Evolutionary conservation across 495 filamentous ascomycete species (phyloP).

Genomic region (Annulohypoxylon nitens): DNA sequence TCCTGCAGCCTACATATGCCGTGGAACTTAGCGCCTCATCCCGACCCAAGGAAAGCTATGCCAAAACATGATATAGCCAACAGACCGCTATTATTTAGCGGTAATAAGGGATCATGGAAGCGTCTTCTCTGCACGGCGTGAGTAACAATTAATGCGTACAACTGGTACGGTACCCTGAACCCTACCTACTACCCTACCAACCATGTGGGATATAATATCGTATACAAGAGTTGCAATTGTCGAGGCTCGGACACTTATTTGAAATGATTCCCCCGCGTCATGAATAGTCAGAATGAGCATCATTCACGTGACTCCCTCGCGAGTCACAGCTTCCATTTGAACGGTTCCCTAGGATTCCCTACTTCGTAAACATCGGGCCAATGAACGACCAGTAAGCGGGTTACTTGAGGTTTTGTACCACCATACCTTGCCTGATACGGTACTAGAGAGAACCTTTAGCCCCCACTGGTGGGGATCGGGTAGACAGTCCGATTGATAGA

Average conservation of each 20-base stretch:
- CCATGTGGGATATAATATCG: neutral
- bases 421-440: neutral
- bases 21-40: slow-evolving; percentile 29
- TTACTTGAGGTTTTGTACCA: neutral
- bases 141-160: neutral
- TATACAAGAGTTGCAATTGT: neutral
- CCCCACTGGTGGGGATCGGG: neutral
- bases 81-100: neutral
- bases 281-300: slow-evolving; percentile 42
- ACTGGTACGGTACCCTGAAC: neutral
- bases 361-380: too few species aligned
- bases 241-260: slow-evolving; percentile 8
- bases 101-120: neutral
- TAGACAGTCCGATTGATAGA: neutral
- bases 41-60: neutral
- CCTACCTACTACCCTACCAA: neutral
- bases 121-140: neutral
- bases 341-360: neutral
- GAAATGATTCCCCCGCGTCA: slow-evolving; percentile 3
- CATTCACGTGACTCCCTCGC: slow-evolving; percentile 45
- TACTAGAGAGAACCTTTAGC: neutral
- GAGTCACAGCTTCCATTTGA: neutral
- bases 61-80: neutral
- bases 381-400: too few species aligned
- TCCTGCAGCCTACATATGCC: slow-evolving; percentile 25